These are phyloP conservation scores for Diplodia seriata DNA, from an alignment of 2,329 filamentous ascomycete species.

Conservation along the genomic window DNA sequence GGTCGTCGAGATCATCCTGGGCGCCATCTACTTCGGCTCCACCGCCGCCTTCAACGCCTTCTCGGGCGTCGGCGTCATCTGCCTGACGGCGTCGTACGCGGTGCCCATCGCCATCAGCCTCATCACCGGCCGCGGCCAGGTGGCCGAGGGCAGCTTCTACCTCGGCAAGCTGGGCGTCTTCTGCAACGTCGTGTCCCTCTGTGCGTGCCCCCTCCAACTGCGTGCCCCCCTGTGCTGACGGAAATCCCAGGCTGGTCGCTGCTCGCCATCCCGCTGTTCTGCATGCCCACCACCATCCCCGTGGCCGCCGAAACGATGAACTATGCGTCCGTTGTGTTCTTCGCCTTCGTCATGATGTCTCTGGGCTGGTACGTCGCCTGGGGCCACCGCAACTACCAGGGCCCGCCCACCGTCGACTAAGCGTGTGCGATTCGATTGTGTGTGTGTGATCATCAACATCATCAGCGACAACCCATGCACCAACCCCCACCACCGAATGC, in stretches of 20 bases:
- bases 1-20: slow-evolving; percentile 68
- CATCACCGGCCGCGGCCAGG: slow-evolving; percentile 64
- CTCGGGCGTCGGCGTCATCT: slow-evolving; percentile 73
- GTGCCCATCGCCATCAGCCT: slow-evolving; percentile 71
- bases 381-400: slow-evolving; percentile 73
- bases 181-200: slow-evolving; percentile 68
- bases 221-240: slow-evolving; percentile 23
- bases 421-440: background rate
- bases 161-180: slow-evolving; percentile 67
- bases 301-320: slow-evolving; percentile 69
- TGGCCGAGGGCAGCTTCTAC: slow-evolving; percentile 64
- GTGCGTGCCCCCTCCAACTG: no score
- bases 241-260: slow-evolving; percentile 63
- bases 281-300: slow-evolving; percentile 71
- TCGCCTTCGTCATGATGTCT: slow-evolving; percentile 67
- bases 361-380: slow-evolving; percentile 72
- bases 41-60: slow-evolving; percentile 75
- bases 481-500: background rate
- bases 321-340: slow-evolving; percentile 78
- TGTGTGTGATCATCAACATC: background rate
- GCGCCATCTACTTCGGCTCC: slow-evolving; percentile 73
- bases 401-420: slow-evolving; percentile 50
- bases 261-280: slow-evolving; percentile 75
- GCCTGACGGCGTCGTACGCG: slow-evolving; percentile 71
- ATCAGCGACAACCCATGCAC: background rate